Base-by-base conservation (phyloP, 2,329 filamentous ascomycete species). In the Acephala macrosclerotiorum region DNA sequence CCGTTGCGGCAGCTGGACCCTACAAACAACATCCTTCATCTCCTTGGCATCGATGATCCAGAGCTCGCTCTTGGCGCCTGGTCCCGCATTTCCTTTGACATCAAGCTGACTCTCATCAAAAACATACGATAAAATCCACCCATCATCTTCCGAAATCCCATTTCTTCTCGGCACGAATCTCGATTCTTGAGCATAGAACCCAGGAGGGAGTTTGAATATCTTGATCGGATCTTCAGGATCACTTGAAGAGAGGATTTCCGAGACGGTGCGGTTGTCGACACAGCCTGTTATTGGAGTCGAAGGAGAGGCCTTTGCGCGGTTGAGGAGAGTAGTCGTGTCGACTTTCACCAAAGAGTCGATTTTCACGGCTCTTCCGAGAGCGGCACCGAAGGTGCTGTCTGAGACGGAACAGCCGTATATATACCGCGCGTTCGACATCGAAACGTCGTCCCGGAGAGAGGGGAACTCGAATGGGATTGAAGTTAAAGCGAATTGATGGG, bases 391-490 rank as follows among this genome's bases (percentile, higher is more conserved):
- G 1, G 84, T 83, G 0, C 83, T 80, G 35, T 82, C 81, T 0
- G 83, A 82, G 0, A 87, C 88, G 25, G 86, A 89, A 75, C 89
- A 91, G 2, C 90, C 89, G 68, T 91, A 92, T 29, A 92, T 80
- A 67, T 87, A 92, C 1, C 81, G 83, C 20, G 87, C 84, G 11
- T 78, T 71, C 2, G 75, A 78, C 89, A 91, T 91, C 22, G 85
- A 82, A 18, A 79, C 73, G 1, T 81, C 78, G 0, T 86, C 82
- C 0, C 84, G 81, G 0, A 91, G 77, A 0, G 86, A 85, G 0
- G 90, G 89, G 60, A 92, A 92, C 67, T 92, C 90, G 64, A 92
- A 89, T 0, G 89, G 85, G 49, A 92, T 86, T 1, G 86, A 82
- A 0, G 87, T 84, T 0, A 92, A 78, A 0, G 87, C 88, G 79